Evolutionary conservation across 169 alveolate species (phyloP).

Genomic region (Amoebophrya sp.): DNA sequence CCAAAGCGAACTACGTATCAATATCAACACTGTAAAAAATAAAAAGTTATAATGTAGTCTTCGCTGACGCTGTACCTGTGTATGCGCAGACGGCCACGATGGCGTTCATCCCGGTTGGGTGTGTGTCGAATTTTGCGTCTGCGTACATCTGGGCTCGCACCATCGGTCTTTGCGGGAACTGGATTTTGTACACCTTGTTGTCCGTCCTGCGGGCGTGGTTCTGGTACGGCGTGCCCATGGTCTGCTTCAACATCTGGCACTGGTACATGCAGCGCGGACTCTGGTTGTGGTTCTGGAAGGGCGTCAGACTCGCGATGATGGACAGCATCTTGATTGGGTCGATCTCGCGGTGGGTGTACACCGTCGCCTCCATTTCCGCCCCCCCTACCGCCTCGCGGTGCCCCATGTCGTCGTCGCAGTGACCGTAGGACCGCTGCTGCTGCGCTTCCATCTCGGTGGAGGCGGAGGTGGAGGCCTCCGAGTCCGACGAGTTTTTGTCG

Average conservation of each 20-base stretch:
- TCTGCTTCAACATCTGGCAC: conserved; percentile 98
- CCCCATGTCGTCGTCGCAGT: neutral
- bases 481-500: neutral
- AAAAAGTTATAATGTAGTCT: too few species aligned
- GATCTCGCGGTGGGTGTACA: conserved; percentile 85
- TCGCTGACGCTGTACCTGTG: conserved; percentile 46
- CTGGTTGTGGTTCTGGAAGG: conserved; percentile 97
- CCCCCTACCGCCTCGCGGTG: neutral
- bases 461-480: too few species aligned
- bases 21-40: neutral
- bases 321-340: conserved; percentile 88
- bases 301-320: conserved; percentile 89
- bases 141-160: conserved; percentile 86
- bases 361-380: neutral
- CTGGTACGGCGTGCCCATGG: conserved; percentile 97
- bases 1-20: too few species aligned
- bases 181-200: conserved; percentile 68
- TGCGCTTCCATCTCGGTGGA: too few species aligned
- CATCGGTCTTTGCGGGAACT: conserved; percentile 94
- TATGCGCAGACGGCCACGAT: conserved; percentile 98
- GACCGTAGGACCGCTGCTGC: too few species aligned
- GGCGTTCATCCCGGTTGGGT: conserved; percentile 98
- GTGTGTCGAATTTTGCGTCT: conserved; percentile 81
- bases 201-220: conserved; percentile 86
- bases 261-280: conserved; percentile 86